Evolutionary conservation across 176 grass and related monocot species (phyloP), one percentile per base, ranked within the genome.

Genomic region (Bolboschoenus planiculmis): DNA sequence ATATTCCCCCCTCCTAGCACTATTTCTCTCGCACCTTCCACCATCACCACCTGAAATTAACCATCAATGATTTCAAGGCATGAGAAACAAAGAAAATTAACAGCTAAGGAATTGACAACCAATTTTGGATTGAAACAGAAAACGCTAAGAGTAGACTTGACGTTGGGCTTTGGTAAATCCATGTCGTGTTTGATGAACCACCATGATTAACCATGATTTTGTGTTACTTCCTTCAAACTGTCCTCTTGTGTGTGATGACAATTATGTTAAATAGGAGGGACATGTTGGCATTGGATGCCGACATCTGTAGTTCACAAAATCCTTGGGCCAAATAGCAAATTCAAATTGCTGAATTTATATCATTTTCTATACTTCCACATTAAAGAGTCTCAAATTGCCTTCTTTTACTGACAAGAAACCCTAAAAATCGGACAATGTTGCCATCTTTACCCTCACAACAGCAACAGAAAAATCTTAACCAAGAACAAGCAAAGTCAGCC

Each of bases 1-100:
- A 97, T 85, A 66, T 97, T 97, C 5, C 95, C 95, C 36, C 95
- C 95, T 86, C 87, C 95, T 57, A 97, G 83, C 27, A 89, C 92
- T 78, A 97, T 92, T 83, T 97, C 95, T 24, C 95, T 92, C 1
- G 72, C 87, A 78, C 92, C 92, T 86, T 92, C 76, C 2, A 97
- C 90, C 92, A 92, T 92, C 74, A 94, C 88, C 79, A 97, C 92
- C 95, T 97, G 79, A 13, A 53, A 21, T 13, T 26, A 39, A 74
- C n/a, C n/a, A 58, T 37, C 51, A 56, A 80, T 56, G 2, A 56
- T 51, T 39, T 80, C 7, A 58, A 50, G 10, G 43, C 2, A 50
- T 26, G 67, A 44, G 10, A 72, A 44, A 40, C 39, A 40, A 40
- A 6, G 39, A 40, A 40, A 40, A 40, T 0, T 40, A 40, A 40